Conservation (phyloP, 768 basidiomycete species). For the Leucogyrophana mollusca region DNA sequence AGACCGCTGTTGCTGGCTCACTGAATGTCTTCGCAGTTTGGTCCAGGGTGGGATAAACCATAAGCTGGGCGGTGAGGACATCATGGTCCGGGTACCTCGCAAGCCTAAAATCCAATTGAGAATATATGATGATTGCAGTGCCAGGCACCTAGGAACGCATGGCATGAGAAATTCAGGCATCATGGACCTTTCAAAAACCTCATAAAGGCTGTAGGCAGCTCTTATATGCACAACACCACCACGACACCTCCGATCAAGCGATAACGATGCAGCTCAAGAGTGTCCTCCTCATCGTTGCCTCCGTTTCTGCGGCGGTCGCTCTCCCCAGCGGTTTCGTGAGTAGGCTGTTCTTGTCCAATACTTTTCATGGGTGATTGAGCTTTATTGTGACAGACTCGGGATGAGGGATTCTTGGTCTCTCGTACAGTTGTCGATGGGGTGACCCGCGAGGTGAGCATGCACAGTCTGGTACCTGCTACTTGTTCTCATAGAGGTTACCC, state of each 20-base stretch:
- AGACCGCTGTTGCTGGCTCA: too few species aligned
- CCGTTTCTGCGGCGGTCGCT: background rate
- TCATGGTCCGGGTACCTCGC: background rate
- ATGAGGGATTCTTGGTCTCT: background rate
- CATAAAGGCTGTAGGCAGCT: background rate
- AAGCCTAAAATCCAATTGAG: background rate
- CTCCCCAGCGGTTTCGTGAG: constrained; percentile 1
- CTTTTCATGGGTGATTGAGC: background rate
- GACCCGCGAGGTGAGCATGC: background rate
- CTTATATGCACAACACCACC: background rate
- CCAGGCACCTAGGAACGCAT: constrained; percentile 4
- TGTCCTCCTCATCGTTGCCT: constrained; percentile 2
- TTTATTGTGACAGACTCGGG: background rate
- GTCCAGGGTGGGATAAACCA: too few species aligned
- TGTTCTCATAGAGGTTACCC: background rate
- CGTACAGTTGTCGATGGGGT: background rate
- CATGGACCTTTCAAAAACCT: background rate
- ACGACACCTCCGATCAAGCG: background rate
- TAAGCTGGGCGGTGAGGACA: too few species aligned
- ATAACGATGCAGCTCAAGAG: constrained; percentile 4
- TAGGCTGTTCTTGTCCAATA: background rate
- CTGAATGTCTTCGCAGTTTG: too few species aligned
- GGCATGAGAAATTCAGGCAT: constrained; percentile 7
- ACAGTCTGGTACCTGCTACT: background rate
- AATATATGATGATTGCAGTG: constrained; percentile 1